Percentiles rank a stretch among this genome's conserved stretches.
These are phyloP conservation scores for Rhizophora mangle DNA, from an alignment of 345 rosid genomes.

Conservation along the genomic window DNA sequence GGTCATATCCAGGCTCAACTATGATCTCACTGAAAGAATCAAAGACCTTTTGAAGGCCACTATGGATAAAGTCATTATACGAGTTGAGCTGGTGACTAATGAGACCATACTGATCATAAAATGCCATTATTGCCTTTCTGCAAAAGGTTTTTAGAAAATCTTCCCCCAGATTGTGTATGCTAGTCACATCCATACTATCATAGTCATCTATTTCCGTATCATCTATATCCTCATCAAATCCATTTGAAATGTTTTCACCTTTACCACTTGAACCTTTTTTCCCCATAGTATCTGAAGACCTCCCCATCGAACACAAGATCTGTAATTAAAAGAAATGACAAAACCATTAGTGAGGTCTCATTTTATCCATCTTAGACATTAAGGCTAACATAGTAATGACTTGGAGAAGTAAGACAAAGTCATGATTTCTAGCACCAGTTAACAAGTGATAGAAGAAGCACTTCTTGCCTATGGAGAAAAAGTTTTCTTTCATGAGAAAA, in stretches of 20 bases:
- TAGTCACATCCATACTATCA: slow-evolving; percentile 16
- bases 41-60: slow-evolving; percentile 63
- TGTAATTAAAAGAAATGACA: slow-evolving; percentile 3
- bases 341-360: background rate
- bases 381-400: too few relatives aligned
- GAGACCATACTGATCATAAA: slow-evolving; percentile 67
- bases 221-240: slow-evolving; percentile 20
- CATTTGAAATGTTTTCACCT: slow-evolving; percentile 19
- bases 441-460: too few relatives aligned
- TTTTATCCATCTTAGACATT: background rate
- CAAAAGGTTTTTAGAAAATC: slow-evolving; percentile 48
- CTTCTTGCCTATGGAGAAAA: too few relatives aligned
- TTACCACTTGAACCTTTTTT: slow-evolving; percentile 21
- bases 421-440: too few relatives aligned
- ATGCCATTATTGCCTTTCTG: slow-evolving; percentile 52
- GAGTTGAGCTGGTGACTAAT: slow-evolving; percentile 86
- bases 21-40: slow-evolving; percentile 59
- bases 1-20: slow-evolving; percentile 67
- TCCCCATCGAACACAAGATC: slow-evolving; percentile 32
- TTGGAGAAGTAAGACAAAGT: too few relatives aligned
- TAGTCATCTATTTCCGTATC: slow-evolving; percentile 21
- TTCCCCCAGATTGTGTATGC: slow-evolving; percentile 46
- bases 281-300: slow-evolving; percentile 15
- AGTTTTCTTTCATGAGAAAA: too few relatives aligned
- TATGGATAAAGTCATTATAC: slow-evolving; percentile 56